Conservation (phyloP, 352 stramenopile genomes). For the Globisporangium camurandrum region DNA sequence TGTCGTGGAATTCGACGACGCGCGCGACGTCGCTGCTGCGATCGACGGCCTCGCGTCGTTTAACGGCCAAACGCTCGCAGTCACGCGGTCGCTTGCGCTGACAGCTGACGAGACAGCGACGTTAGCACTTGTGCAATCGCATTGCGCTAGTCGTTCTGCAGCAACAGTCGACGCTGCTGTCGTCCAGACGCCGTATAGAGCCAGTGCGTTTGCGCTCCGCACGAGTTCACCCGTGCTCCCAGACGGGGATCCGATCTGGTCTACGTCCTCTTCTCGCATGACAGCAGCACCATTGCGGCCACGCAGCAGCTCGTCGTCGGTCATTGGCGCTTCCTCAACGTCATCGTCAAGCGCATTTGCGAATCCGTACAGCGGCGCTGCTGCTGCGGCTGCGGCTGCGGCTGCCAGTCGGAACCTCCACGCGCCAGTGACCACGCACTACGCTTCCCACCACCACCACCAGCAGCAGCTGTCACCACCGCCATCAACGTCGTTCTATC, state of each 20-base stretch:
- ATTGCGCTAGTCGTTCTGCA: background rate
- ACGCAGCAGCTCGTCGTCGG: slow-evolving; percentile 36
- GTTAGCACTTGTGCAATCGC: slow-evolving; percentile 57
- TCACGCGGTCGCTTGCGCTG: slow-evolving; percentile 37
- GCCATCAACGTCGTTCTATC: slow-evolving; percentile 11
- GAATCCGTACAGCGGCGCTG: slow-evolving; percentile 9
- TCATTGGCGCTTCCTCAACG: slow-evolving; percentile 12
- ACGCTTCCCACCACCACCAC: slow-evolving; percentile 4
- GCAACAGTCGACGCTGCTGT: background rate
- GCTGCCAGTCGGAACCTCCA: background rate
- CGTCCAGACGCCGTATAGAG: slow-evolving; percentile 5
- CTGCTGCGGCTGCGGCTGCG: slow-evolving; percentile 2
- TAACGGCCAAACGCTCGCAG: slow-evolving; percentile 29
- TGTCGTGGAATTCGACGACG: slow-evolving; percentile 74
- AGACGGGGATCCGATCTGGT: slow-evolving; percentile 5
- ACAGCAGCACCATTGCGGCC: slow-evolving; percentile 7
- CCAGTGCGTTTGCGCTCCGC: slow-evolving; percentile 5
- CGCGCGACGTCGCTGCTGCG: slow-evolving; percentile 33
- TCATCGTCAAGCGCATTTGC: background rate
- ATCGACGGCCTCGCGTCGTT: slow-evolving; percentile 27
- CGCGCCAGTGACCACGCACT: slow-evolving; percentile 19
- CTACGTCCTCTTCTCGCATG: too few species aligned
- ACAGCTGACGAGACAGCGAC: slow-evolving; percentile 55
- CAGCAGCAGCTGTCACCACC: slow-evolving; percentile 21
- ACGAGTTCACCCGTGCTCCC: slow-evolving; percentile 1